A percentile compares a stretch with the other conserved stretches of the same genome.
Conservation (phyloP, 2,329 filamentous ascomycete species). For the Scolecobasidium constrictum region DNA sequence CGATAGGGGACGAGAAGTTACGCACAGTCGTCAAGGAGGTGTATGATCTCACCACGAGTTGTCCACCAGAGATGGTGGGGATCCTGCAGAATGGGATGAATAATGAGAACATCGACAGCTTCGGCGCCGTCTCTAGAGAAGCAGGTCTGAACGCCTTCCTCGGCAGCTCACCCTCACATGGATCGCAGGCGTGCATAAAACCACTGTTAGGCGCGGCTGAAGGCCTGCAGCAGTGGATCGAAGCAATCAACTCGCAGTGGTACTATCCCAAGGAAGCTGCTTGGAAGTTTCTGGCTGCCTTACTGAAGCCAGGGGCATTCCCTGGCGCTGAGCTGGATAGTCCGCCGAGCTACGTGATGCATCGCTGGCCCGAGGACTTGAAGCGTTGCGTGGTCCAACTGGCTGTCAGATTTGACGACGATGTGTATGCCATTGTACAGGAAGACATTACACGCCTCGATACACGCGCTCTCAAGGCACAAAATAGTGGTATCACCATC, state of each 20-base stretch:
- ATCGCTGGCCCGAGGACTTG: conserved; percentile 43
- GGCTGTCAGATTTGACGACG: conserved; percentile 43
- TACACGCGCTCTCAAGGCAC: conserved; percentile 17
- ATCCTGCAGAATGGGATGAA: conserved; percentile 21
- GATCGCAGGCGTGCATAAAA: conserved; percentile 27
- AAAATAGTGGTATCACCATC: background rate
- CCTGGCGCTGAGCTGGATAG: background rate
- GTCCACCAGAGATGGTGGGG: conserved; percentile 7
- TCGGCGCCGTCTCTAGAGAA: conserved; percentile 37
- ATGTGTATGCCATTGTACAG: conserved; percentile 32
- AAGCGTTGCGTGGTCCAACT: conserved; percentile 44
- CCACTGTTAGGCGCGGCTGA: conserved; percentile 27
- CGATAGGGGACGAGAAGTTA: conserved; percentile 8
- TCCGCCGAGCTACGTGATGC: conserved; percentile 37
- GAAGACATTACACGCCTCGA: conserved; percentile 14
- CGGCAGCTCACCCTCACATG: conserved; percentile 41
- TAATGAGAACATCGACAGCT: conserved; percentile 38
- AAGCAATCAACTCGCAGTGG: conserved; percentile 35
- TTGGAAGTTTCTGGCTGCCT: conserved; percentile 41
- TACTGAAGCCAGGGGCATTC: conserved; percentile 33
- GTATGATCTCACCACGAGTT: conserved; percentile 4
- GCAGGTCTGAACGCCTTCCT: conserved; percentile 44
- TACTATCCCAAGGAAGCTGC: conserved; percentile 40
- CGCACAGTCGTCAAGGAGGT: conserved; percentile 9
- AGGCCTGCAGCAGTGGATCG: conserved; percentile 29